Base-by-base conservation (phyloP, 1,284 basidiomycete genomes). In the Vanrija pseudolonga region DNA sequence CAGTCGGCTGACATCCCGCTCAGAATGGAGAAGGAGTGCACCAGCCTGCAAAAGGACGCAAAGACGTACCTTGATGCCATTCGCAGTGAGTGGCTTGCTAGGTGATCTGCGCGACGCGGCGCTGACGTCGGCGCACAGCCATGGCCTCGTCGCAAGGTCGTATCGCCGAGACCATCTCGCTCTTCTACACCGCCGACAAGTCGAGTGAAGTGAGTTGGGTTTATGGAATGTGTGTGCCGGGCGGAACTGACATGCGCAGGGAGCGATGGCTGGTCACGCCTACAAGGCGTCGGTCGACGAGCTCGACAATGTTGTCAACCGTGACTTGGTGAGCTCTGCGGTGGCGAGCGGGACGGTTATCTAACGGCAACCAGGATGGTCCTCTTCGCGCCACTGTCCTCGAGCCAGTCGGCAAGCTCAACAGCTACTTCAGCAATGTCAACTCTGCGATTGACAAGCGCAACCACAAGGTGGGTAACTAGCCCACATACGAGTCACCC, bases 271-370 rank as follows among this genome's bases (percentile, higher is more conserved):
- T 1, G 90, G 90, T 2, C 92, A 97, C 71, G 88, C 95, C 4
- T 99, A 98, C 81, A 94, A 92, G 71, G 84, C 91, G 36, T 89
- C 93, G 0, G 89, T 96, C 5, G 92, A 97, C 63, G 96, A 98
- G 65, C 79, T 98, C 39, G 96, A 99, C 67, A 82, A 84, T 4
- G 87, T 86, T 38, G 86, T 95, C 36, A 84, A 85, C 19, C 79
- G 90, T 56, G 94, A 98, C 74, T 80, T 98, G 55, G 91, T 92
- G 61, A 54, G 85, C n/a, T 72, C 22, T 38, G 3, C 14, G 3
- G 15, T 3, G 28, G 2, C 14, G 20, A 14, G 2, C 6, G 15
- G 3, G n/a, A 36, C 18, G 12, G 14, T n/a, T 28, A 39, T 4
- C 24, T 45, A 23, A 55, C 41, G 39, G 36, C 20, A 38, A 18